Evolutionary conservation across 169 alveolate species (phyloP).

Genomic region (Plasmodium vivax): DNA sequence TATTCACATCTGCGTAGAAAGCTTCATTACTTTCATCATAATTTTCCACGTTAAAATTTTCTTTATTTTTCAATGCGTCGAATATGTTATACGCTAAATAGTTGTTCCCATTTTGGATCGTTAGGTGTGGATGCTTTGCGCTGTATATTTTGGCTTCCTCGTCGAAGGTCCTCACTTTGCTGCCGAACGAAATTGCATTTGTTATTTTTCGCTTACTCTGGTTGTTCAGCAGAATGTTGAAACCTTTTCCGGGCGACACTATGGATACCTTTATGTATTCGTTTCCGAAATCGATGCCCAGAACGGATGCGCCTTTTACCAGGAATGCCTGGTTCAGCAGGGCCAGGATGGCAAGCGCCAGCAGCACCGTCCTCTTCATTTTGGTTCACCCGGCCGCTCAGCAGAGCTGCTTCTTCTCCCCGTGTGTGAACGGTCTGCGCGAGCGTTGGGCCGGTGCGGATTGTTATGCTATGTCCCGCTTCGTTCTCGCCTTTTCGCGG

Average conservation of each 20-base stretch:
- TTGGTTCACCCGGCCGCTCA: not conserved
- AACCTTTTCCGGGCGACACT: constrained; percentile 83
- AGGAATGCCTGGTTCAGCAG: not conserved
- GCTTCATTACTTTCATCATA: constrained; percentile 47
- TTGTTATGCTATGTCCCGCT: not conserved
- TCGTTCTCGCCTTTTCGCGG: not conserved
- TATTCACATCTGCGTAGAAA: constrained; percentile 27
- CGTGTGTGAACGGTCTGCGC: not conserved
- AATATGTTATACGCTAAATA: constrained; percentile 40
- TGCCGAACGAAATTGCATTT: constrained; percentile 80
- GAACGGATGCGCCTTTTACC: constrained; percentile 44
- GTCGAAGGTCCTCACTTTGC: constrained; percentile 79
- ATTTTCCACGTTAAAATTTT: constrained; percentile 30
- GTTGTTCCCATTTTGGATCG: constrained; percentile 61
- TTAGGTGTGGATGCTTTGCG: constrained; percentile 50
- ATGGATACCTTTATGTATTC: constrained; percentile 84
- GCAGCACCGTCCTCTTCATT: not conserved
- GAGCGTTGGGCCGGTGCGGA: not conserved
- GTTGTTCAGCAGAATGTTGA: constrained; percentile 81
- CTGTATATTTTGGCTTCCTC: constrained; percentile 79
- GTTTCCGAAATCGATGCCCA: constrained; percentile 86
- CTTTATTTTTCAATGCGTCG: constrained; percentile 38
- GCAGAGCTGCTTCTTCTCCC: not conserved
- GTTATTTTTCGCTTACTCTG: constrained; percentile 84
- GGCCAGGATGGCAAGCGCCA: not conserved